phyloP scores from a whole-genome alignment of 192 early-diverging fungal genomes.

The Backusella westeae region DNA sequence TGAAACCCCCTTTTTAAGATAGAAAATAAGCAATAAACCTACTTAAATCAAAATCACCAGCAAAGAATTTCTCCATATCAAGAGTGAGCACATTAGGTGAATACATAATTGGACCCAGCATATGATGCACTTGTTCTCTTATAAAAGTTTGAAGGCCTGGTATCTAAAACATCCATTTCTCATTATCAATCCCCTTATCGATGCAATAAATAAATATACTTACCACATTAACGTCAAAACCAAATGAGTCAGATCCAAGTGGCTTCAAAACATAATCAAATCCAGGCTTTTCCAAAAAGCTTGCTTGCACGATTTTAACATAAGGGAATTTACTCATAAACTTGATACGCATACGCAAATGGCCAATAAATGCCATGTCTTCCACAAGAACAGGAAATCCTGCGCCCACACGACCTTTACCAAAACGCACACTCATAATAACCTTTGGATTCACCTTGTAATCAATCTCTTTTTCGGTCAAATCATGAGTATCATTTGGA shows the following conservation, averaged over 20 bases:
- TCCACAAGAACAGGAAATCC: slow-evolving; percentile 73
- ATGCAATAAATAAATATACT: neutral
- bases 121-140: slow-evolving; percentile 54
- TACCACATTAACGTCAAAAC: slow-evolving; percentile 70
- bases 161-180: slow-evolving; percentile 27
- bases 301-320: slow-evolving; percentile 64
- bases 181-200: neutral
- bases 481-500: slow-evolving; percentile 63
- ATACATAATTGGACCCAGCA: slow-evolving; percentile 46
- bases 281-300: slow-evolving; percentile 68
- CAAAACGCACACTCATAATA: slow-evolving; percentile 71
- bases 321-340: slow-evolving; percentile 74
- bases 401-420: slow-evolving; percentile 70
- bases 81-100: slow-evolving; percentile 34
- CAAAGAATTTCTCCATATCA: slow-evolving; percentile 28
- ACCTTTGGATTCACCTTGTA: slow-evolving; percentile 70
- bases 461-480: slow-evolving; percentile 46
- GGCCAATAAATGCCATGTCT: slow-evolving; percentile 66
- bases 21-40: neutral
- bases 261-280: slow-evolving; percentile 84
- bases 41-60: slow-evolving; percentile 36
- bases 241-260: slow-evolving; percentile 62
- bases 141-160: slow-evolving; percentile 69
- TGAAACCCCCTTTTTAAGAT: neutral
- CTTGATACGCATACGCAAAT: slow-evolving; percentile 67